Conservation (phyloP, 2,329 filamentous ascomycete species). For the Drechslerella dactyloides region DNA sequence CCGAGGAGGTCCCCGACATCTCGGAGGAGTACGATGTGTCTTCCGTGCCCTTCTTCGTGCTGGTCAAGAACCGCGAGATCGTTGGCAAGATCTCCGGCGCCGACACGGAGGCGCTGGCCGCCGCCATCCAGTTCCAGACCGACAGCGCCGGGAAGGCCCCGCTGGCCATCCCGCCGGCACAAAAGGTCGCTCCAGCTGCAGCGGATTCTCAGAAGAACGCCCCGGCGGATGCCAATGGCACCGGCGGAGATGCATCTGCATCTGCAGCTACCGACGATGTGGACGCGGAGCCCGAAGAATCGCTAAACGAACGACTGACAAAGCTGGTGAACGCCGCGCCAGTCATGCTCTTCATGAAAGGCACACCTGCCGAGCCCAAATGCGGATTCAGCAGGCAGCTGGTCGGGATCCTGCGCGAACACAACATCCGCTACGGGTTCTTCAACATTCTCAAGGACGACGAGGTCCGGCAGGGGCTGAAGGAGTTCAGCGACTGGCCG, state of each 20-base stretch:
- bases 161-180: slow-evolving; percentile 55
- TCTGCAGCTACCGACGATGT: slow-evolving; percentile 56
- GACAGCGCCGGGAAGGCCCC: slow-evolving; percentile 58
- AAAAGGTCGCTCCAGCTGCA: slow-evolving; percentile 54
- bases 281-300: slow-evolving; percentile 70
- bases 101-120: slow-evolving; percentile 82
- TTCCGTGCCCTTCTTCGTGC: slow-evolving; percentile 88
- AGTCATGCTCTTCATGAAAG: slow-evolving; percentile 99
- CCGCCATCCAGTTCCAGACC: slow-evolving; percentile 82
- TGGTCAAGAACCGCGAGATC: slow-evolving; percentile 75
- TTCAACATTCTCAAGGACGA: slow-evolving; percentile 99
- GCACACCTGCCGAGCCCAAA: slow-evolving; percentile 83
- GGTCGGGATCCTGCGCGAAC: slow-evolving; percentile 83
- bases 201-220: slow-evolving; percentile 51
- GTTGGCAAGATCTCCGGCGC: slow-evolving; percentile 88
- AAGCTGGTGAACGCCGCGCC: slow-evolving; percentile 93
- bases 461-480: slow-evolving; percentile 92
- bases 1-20: slow-evolving; percentile 90
- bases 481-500: slow-evolving; percentile 98
- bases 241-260: too few relatives aligned
- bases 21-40: slow-evolving; percentile 93
- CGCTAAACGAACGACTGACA: slow-evolving; percentile 77
- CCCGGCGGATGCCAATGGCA: slow-evolving; percentile 55
- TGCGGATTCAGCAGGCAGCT: slow-evolving; percentile 93
- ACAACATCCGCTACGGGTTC: slow-evolving; percentile 94